Evolutionary conservation across 768 basidiomycete species (phyloP).

Genomic region (Epithele typhae): DNA sequence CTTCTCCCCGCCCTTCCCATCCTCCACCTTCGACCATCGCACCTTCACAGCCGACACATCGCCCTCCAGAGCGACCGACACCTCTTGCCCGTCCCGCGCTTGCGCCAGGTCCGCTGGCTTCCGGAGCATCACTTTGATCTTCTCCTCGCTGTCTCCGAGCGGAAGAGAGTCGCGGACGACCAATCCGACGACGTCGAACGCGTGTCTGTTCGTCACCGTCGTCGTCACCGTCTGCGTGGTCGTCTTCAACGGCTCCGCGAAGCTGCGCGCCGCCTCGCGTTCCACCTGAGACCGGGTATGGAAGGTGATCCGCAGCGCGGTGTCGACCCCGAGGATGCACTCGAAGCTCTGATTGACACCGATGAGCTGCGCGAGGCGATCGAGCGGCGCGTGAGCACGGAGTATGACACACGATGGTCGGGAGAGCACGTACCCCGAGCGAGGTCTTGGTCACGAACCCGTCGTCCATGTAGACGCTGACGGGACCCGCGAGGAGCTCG

Average conservation of each 20-base stretch:
- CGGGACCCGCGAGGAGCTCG: conserved; percentile 47
- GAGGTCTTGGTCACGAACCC: conserved; percentile 49
- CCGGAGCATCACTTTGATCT: conserved; percentile 42
- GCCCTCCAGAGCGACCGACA: conserved; percentile 32
- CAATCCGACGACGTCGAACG: conserved; percentile 39
- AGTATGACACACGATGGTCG: background rate
- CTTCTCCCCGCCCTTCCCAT: background rate
- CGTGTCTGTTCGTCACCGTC: conserved; percentile 45
- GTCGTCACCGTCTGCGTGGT: conserved; percentile 38
- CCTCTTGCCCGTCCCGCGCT: conserved; percentile 36
- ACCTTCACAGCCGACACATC: conserved; percentile 18
- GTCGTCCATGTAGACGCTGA: conserved; percentile 54
- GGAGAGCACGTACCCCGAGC: conserved; percentile 33
- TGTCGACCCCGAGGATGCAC: conserved; percentile 47
- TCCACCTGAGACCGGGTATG: conserved; percentile 34
- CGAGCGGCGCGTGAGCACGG: background rate
- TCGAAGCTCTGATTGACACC: conserved; percentile 46
- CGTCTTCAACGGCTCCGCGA: conserved; percentile 39
- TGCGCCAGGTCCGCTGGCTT: conserved; percentile 45
- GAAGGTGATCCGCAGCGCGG: conserved; percentile 32
- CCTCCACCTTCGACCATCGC: conserved; percentile 31
- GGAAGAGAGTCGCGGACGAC: conserved; percentile 45
- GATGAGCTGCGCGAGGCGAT: conserved; percentile 27
- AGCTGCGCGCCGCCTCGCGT: conserved; percentile 35
- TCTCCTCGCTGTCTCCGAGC: conserved; percentile 34